Evolutionary conservation across 2,329 filamentous ascomycete genomes (phyloP), one percentile per base, ranked within the genome.

Genomic region (Sclerotinia glacialis): DNA sequence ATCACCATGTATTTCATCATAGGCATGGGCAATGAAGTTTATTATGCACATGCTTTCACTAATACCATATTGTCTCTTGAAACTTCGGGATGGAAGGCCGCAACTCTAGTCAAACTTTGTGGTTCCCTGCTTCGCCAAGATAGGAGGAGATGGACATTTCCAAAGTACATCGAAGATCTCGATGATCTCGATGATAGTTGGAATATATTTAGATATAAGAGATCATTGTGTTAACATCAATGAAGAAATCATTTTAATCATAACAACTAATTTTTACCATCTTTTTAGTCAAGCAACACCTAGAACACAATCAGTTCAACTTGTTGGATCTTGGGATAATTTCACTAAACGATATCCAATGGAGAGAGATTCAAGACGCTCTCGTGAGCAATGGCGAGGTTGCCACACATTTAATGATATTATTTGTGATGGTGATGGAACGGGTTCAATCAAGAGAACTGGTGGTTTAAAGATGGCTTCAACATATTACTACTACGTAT

Each of bases 271-370:
- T 49, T 55, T 37, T 47, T 26, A 47, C 58, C 9, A 52, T 28
- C 42, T 31, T 44, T 68, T 54, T 76, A 89, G 86, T 75, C 82
- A 85, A 79, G 87, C 86, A 65, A 77, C 83, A 72, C 83, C 84
- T 70, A 83, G 85, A 62, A 83, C 87, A 69, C 83, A 83, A 70
- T 89, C 89, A 54, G 91, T 97, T 71, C 87, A 91, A 75, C 84
- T 97, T 55, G 83, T 95, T 73, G 94, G 94, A 69, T 97, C 93
- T 70, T 98, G 94, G 94, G 93, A 97, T 80, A 97, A 97, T 80
- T 97, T 97, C 79, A 82, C 84, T 68, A 87, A 85, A 75, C 82
- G 86, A 60, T 94, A 97, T 81, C 82, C 81, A 55, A 93, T 98
- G 88, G 87, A 94, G 77, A 86, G 88, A 73, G 94, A 98, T 79